Evolutionary conservation across 2,329 filamentous ascomycete genomes (phyloP).

Genomic region (Epichloe uncinata): DNA sequence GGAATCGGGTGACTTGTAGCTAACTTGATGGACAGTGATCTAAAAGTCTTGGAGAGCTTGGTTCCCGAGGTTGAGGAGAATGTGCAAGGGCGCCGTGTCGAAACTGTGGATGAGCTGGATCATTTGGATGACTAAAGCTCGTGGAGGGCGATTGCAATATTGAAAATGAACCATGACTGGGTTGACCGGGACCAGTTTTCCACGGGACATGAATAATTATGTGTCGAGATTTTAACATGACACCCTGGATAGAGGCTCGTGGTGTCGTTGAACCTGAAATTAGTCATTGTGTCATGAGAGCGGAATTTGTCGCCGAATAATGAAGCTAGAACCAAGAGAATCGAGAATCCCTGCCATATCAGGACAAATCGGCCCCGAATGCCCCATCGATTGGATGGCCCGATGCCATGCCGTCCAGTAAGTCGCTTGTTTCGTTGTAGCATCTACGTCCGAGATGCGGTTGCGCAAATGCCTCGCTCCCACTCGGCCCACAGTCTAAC

Average conservation of each 20-base stretch:
- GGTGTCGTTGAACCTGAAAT: too few relatives aligned
- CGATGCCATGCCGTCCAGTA: neutral
- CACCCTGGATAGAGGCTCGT: too few relatives aligned
- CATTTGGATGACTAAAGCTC: slow-evolving; percentile 11
- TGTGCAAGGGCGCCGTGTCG: slow-evolving; percentile 59
- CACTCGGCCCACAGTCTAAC: neutral
- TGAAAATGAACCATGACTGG: too few relatives aligned
- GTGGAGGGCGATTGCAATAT: too few relatives aligned
- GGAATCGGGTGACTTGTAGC: neutral
- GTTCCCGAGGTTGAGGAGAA: slow-evolving; percentile 65
- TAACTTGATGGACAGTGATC: slow-evolving; percentile 38
- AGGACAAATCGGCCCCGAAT: neutral
- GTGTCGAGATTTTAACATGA: too few relatives aligned
- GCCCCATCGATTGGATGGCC: neutral
- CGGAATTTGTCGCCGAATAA: too few relatives aligned
- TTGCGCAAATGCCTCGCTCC: neutral
- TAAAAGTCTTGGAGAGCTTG: slow-evolving; percentile 63
- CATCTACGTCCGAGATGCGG: neutral
- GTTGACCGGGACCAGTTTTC: too few relatives aligned
- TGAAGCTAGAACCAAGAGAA: too few relatives aligned
- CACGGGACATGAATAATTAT: too few relatives aligned
- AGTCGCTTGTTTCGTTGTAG: neutral
- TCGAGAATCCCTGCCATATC: too few relatives aligned
- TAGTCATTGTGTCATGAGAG: too few relatives aligned
- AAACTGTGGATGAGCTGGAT: slow-evolving; percentile 58